Evolutionary conservation across 2,329 filamentous ascomycete genomes (phyloP).

Genomic region (Amesomyces nigricolor): DNA sequence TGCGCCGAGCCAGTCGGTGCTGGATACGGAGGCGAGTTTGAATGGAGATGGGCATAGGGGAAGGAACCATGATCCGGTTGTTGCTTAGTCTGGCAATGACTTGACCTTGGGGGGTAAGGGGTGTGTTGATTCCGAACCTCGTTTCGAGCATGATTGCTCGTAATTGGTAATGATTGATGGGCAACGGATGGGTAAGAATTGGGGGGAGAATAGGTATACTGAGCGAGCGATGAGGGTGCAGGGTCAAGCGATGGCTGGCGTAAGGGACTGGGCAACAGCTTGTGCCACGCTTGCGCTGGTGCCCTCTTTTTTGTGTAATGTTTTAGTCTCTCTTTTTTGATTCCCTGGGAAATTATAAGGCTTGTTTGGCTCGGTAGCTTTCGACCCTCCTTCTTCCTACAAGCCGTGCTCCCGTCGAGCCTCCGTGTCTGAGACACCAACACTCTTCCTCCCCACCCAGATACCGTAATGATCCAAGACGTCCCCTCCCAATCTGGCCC

Average conservation of each 20-base stretch:
- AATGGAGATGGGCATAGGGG: conserved; percentile 51
- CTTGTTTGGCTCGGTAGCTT: neutral
- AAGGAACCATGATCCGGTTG: conserved; percentile 48
- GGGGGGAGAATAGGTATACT: neutral
- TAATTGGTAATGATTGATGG: conserved; percentile 16
- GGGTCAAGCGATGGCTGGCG: too few species aligned
- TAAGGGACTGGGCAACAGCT: too few species aligned
- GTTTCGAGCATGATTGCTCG: neutral
- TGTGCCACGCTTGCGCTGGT: too few species aligned
- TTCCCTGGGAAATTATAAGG: neutral
- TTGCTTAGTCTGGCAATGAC: conserved; percentile 32
- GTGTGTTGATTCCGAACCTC: neutral
- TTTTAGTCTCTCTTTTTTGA: neutral
- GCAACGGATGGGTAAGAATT: conserved; percentile 2
- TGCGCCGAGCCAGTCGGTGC: conserved; percentile 37
- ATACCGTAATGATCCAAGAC: too few species aligned
- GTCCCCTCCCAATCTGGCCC: too few species aligned
- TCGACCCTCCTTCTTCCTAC: neutral
- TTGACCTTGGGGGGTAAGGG: neutral
- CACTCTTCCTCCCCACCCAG: too few species aligned
- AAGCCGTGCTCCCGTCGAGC: too few species aligned
- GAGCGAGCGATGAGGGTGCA: neutral
- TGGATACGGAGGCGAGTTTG: conserved; percentile 48
- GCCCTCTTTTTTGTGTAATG: neutral
- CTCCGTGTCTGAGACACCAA: too few species aligned